phyloP scores from a whole-genome alignment of 2,329 filamentous ascomycete genomes.

The Microcyclosporella mali region DNA sequence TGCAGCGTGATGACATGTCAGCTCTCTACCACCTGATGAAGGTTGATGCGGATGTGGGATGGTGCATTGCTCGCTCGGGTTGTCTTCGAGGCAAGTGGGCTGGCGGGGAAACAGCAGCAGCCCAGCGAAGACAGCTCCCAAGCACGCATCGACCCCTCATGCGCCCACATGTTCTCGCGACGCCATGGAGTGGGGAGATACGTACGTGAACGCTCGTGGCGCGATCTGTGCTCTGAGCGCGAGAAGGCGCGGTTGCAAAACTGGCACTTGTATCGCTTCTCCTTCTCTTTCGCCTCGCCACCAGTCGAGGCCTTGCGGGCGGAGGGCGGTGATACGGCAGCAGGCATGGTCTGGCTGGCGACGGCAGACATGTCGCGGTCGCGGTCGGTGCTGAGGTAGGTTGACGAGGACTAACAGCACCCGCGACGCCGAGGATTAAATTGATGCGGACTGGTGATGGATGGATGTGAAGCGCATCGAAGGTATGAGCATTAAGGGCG shows the following conservation, averaged over 20 bases:
- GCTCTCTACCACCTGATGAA: neutral
- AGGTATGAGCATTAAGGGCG: neutral
- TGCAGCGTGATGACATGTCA: constrained; percentile 36
- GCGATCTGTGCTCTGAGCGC: constrained; percentile 90
- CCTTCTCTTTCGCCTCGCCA: constrained; percentile 36
- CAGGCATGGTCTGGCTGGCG: constrained; percentile 44
- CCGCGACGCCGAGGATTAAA: constrained; percentile 16
- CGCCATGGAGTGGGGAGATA: constrained; percentile 31
- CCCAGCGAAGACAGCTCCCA: too few relatives aligned
- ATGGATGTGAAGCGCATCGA: neutral
- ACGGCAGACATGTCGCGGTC: constrained; percentile 58
- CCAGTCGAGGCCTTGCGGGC: constrained; percentile 22
- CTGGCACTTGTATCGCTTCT: constrained; percentile 97
- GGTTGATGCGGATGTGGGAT: too few relatives aligned
- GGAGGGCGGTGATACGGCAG: constrained; percentile 55
- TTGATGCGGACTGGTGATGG: constrained; percentile 16
- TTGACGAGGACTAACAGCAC: constrained; percentile 15
- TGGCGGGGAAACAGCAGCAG: too few relatives aligned
- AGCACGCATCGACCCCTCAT: too few relatives aligned
- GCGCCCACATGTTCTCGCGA: too few relatives aligned
- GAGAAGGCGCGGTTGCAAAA: constrained; percentile 69
- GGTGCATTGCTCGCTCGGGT: too few relatives aligned
- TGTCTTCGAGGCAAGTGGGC: too few relatives aligned
- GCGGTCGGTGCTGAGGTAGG: constrained; percentile 3
- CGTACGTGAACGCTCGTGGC: constrained; percentile 97